A percentile compares a stretch with the other conserved stretches of the same genome.
Evolutionary conservation across 2,329 filamentous ascomycete species (phyloP).

Genomic region (Tothia fuscella): DNA sequence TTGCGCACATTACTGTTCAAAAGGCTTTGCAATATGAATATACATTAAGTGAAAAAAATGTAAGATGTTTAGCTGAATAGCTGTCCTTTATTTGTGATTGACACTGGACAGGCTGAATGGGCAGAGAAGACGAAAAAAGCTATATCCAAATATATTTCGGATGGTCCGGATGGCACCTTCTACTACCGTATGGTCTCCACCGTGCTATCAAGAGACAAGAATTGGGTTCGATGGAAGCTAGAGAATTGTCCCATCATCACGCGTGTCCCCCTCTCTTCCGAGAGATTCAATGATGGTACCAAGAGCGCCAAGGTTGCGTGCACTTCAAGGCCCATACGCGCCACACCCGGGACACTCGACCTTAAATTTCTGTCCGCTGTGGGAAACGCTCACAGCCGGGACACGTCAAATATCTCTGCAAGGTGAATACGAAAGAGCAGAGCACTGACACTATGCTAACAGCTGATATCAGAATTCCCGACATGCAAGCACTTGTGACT

Average conservation of each 20-base stretch:
- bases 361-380: slow-evolving; percentile 67
- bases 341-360: slow-evolving; percentile 58
- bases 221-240: slow-evolving; percentile 98
- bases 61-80: slow-evolving; percentile 34
- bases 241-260: slow-evolving; percentile 86
- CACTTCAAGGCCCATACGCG: slow-evolving; percentile 57
- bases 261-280: slow-evolving; percentile 54
- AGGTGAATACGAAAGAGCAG: slow-evolving; percentile 30
- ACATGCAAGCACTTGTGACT: slow-evolving; percentile 42
- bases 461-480: slow-evolving; percentile 8
- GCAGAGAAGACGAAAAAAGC: slow-evolving; percentile 61
- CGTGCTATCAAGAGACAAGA: slow-evolving; percentile 88
- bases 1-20: slow-evolving; percentile 59
- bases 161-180: slow-evolving; percentile 70
- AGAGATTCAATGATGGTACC: slow-evolving; percentile 59
- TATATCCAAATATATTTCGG: slow-evolving; percentile 74
- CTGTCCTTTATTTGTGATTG: slow-evolving; percentile 19
- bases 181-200: slow-evolving; percentile 97
- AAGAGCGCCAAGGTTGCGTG: slow-evolving; percentile 53
- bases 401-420: slow-evolving; percentile 53
- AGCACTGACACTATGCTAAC: slow-evolving; percentile 13
- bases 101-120: slow-evolving; percentile 58
- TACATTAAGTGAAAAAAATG: slow-evolving; percentile 69
- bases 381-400: slow-evolving; percentile 48
- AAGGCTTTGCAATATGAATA: slow-evolving; percentile 79